Base-by-base conservation (phyloP, 768 basidiomycete genomes). In the Pleurotus salmoneostramineus region DNA sequence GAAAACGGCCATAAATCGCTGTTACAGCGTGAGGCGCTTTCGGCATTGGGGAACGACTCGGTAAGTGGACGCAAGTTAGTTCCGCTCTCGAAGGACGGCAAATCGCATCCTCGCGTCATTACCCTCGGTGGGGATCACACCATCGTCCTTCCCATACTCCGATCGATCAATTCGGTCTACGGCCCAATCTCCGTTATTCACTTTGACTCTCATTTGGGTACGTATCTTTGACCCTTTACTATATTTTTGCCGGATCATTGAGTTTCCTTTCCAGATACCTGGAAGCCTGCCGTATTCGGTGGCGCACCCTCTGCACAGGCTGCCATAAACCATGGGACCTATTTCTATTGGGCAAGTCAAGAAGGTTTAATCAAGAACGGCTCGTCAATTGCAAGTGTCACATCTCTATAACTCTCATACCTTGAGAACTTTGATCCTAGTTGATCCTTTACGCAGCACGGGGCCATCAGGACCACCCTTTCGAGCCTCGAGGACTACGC, bases 111-210 rank as follows among this genome's bases (percentile, higher is more conserved):
- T 0, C 78, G 90, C 40, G 74, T 95, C 56, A 80, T 95, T 60
- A 90, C 91, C 17, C 82, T 94, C 35, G 93, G 93, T 17, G 93
- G 93, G 3, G 93, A 95, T 66, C 93, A 94, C 67, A 92, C 91
- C 6, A 91, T 94, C 60, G 91, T 77, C 6, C 68, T 80, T n/a
- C 77, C 76, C 3, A 58, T 81, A 17, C 72, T 87, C 15, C 83
- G 90, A 42, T 89, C 92, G 12, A 81, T 94, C 48, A 68, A 89
- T 68, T 83, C 84, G 44, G 84, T 84, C 10, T 93, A 94, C 64
- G 91, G 92, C 2, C 80, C 87, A 6, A 87, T 91, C 56, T 86
- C 85, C 33, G 88, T 91, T 50, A 91, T 93, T 51, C 93, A 94
- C 70, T 93, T 94, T 66, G 93, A 94, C 69, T 88, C 89, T 34